These are phyloP conservation scores for Podila minutissima DNA, from an alignment of 192 early-diverging fungal genomes.

Conservation along the genomic window DNA sequence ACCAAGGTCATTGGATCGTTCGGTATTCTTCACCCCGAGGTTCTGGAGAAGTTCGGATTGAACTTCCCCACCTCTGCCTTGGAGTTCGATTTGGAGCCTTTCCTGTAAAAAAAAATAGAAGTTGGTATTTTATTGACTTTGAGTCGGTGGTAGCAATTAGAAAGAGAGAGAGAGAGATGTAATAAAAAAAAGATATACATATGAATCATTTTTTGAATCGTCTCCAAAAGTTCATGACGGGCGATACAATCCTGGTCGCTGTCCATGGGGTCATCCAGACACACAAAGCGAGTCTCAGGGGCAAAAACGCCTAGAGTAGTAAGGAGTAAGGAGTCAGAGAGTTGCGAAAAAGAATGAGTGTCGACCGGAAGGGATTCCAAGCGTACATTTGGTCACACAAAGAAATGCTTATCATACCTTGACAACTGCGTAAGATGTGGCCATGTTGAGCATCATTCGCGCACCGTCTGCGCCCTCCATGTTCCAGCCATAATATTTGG, in stretches of 20 bases:
- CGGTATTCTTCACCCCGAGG: constrained; percentile 94
- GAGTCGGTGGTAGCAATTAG: not conserved
- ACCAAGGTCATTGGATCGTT: constrained; percentile 78
- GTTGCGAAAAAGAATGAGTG: not conserved
- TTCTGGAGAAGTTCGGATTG: constrained; percentile 86
- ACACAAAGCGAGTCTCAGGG: constrained; percentile 68
- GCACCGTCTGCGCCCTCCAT: constrained; percentile 53
- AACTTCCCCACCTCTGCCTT: constrained; percentile 86
- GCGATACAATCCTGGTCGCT: constrained; percentile 62
- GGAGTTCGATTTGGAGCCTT: constrained; percentile 96
- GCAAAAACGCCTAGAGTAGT: constrained; percentile 62
- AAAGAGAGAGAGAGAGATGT: not conserved
- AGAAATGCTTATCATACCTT: constrained; percentile 60
- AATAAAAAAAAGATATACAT: too few relatives aligned
- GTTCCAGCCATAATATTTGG: constrained; percentile 64
- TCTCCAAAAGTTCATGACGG: constrained; percentile 47
- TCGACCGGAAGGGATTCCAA: not conserved
- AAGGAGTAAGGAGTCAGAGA: not conserved
- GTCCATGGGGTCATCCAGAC: constrained; percentile 64
- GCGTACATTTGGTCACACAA: not conserved
- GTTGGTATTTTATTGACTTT: not conserved
- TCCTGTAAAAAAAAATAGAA: constrained; percentile 71
- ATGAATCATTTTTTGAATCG: constrained; percentile 26
- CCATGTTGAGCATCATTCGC: constrained; percentile 75
- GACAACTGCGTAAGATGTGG: constrained; percentile 82